phyloP scores from a whole-genome alignment of 2,329 filamentous ascomycete genomes.

The Leptographium radiaticola region DNA sequence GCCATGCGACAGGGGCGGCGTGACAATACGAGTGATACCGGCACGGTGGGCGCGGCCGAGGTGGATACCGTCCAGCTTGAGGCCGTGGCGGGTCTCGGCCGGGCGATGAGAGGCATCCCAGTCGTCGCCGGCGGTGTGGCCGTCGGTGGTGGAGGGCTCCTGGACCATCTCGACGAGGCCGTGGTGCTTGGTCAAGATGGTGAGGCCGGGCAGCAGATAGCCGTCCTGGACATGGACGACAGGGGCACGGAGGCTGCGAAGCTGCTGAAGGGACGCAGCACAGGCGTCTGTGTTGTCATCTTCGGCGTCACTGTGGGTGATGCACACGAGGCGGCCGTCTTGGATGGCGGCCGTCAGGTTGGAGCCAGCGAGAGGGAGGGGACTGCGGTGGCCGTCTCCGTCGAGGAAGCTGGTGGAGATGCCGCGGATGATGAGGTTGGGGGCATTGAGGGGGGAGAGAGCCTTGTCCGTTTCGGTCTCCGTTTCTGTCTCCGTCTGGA shows the following conservation, averaged over 20 bases:
- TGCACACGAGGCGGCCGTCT: constrained; percentile 27
- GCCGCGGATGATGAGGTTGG: constrained; percentile 23
- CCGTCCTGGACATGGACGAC: constrained; percentile 28
- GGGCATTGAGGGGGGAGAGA: background rate
- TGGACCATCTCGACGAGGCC: constrained; percentile 36
- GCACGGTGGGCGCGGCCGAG: constrained; percentile 28
- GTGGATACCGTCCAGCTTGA: constrained; percentile 25
- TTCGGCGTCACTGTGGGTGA: constrained; percentile 14
- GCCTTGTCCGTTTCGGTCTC: background rate
- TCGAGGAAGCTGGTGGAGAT: constrained; percentile 23
- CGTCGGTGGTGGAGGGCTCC: constrained; percentile 32
- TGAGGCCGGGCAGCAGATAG: constrained; percentile 33
- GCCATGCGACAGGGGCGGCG: constrained; percentile 19
- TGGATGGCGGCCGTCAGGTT: constrained; percentile 26
- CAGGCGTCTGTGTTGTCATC: constrained; percentile 15
- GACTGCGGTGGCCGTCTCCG: constrained; percentile 5
- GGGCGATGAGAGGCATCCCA: constrained; percentile 19
- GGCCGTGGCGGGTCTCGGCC: constrained; percentile 25
- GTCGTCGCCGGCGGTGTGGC: constrained; percentile 18
- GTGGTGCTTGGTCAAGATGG: constrained; percentile 31
- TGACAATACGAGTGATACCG: constrained; percentile 29
- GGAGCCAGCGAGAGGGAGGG: background rate
- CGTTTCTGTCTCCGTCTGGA: too few relatives aligned
- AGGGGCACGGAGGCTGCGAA: constrained; percentile 8
- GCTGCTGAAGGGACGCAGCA: background rate